These are phyloP conservation scores for Fusarium sp. DNA, from an alignment of 2,329 filamentous ascomycete genomes.

Conservation along the genomic window DNA sequence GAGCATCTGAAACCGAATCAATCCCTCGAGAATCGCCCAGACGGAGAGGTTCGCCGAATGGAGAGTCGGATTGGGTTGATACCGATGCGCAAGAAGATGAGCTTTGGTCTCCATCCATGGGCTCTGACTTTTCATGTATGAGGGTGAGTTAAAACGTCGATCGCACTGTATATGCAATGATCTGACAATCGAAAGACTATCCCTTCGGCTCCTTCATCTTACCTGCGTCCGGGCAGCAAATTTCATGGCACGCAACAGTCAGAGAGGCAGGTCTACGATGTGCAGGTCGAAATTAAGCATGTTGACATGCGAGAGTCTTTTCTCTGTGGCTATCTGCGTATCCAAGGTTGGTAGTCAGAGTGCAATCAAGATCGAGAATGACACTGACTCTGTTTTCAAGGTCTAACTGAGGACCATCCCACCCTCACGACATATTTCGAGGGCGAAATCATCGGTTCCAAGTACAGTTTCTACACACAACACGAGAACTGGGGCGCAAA, in stretches of 20 bases:
- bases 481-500: slow-evolving; percentile 92
- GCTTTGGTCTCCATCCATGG: slow-evolving; percentile 50
- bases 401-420: slow-evolving; percentile 92
- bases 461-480: slow-evolving; percentile 92
- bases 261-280: slow-evolving; percentile 91
- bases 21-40: slow-evolving; percentile 18
- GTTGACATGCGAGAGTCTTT: slow-evolving; percentile 95
- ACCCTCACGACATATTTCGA: slow-evolving; percentile 99
- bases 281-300: slow-evolving; percentile 96
- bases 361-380: neutral
- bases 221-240: slow-evolving; percentile 84
- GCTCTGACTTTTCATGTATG: slow-evolving; percentile 50
- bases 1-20: slow-evolving; percentile 31
- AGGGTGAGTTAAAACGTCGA: slow-evolving; percentile 45
- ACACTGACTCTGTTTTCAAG: slow-evolving; percentile 56
- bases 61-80: slow-evolving; percentile 39
- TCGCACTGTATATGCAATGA: neutral
- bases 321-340: slow-evolving; percentile 92
- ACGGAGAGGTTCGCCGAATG: slow-evolving; percentile 26
- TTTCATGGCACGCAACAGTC: slow-evolving; percentile 94
- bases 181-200: slow-evolving; percentile 63
- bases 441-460: slow-evolving; percentile 95
- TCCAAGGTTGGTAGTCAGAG: slow-evolving; percentile 76
- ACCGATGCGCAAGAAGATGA: slow-evolving; percentile 44
- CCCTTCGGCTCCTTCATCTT: slow-evolving; percentile 85